phyloP scores from a whole-genome alignment of 2,329 filamentous ascomycete genomes.

The Penicillium sp. region DNA sequence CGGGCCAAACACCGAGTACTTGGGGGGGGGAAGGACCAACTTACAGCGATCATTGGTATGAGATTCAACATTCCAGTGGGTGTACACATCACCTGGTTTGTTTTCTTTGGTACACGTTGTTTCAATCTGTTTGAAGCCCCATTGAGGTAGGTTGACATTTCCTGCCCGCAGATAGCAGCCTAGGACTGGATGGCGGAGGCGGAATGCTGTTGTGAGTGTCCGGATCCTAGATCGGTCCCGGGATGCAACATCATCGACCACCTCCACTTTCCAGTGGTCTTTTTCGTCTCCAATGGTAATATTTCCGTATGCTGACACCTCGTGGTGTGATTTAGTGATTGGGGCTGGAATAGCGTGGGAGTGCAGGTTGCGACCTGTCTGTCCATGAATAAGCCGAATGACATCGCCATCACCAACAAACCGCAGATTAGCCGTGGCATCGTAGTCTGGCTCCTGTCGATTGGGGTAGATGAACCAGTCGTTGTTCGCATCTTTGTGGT shows the following conservation, averaged over 20 bases:
- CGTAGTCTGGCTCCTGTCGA: constrained; percentile 70
- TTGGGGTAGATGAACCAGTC: constrained; percentile 99
- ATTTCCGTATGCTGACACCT: constrained; percentile 96
- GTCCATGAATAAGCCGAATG: constrained; percentile 86
- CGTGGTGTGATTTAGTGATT: constrained; percentile 81
- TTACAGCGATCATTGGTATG: constrained; percentile 91
- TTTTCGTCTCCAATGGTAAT: constrained; percentile 93
- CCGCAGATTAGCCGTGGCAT: constrained; percentile 66
- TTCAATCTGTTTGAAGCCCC: constrained; percentile 99
- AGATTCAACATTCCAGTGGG: constrained; percentile 97
- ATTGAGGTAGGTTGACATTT: constrained; percentile 94
- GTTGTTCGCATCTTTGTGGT: constrained; percentile 99
- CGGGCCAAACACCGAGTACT: background rate
- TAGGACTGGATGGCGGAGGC: constrained; percentile 75
- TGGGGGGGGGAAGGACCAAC: constrained; percentile 34
- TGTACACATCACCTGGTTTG: constrained; percentile 88
- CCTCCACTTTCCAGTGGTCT: constrained; percentile 94
- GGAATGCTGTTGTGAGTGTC: constrained; percentile 90
- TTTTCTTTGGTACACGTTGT: constrained; percentile 92
- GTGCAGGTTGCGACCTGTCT: constrained; percentile 95
- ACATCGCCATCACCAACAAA: constrained; percentile 75
- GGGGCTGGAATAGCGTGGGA: constrained; percentile 89
- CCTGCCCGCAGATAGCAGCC: constrained; percentile 94
- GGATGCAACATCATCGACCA: constrained; percentile 84
- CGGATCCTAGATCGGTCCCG: constrained; percentile 80